phyloP scores from a whole-genome alignment of 768 basidiomycete genomes.

The Myochromella boudieri region DNA sequence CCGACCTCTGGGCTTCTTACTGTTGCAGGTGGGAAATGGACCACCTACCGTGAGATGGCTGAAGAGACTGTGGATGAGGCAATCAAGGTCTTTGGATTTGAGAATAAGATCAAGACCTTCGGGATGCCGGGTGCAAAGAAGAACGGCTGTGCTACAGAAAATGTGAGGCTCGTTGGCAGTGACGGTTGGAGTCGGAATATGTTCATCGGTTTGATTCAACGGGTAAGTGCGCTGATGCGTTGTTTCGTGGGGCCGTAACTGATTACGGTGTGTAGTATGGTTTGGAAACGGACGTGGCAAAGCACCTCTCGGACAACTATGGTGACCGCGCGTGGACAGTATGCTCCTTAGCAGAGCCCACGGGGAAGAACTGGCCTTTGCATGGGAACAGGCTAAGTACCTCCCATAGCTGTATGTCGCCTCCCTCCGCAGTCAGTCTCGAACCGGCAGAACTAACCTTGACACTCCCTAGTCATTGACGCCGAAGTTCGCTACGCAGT shows the following conservation, averaged over 20 bases:
- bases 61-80: constrained; percentile 91
- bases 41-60: constrained; percentile 95
- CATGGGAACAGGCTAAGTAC: constrained; percentile 73
- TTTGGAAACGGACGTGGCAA: constrained; percentile 87
- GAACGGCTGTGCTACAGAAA: constrained; percentile 75
- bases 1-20: constrained; percentile 85
- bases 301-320: constrained; percentile 91
- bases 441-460: background rate
- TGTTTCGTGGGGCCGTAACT: background rate
- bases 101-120: constrained; percentile 67
- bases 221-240: constrained; percentile 45
- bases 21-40: constrained; percentile 98
- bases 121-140: constrained; percentile 52
- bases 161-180: constrained; percentile 82
- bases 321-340: constrained; percentile 98
- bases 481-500: constrained; percentile 91
- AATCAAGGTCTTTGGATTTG: constrained; percentile 72
- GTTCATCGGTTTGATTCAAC: constrained; percentile 95
- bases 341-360: constrained; percentile 74
- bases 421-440: background rate
- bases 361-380: constrained; percentile 81
- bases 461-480: constrained; percentile 63
- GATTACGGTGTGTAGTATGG: constrained; percentile 60
- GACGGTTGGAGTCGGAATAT: constrained; percentile 95
- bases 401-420: constrained; percentile 70